A percentile compares a stretch with the other conserved stretches of the same genome.
Evolutionary conservation across 805 yeast genomes (phyloP).

Genomic region (Candida silvicultrix): DNA sequence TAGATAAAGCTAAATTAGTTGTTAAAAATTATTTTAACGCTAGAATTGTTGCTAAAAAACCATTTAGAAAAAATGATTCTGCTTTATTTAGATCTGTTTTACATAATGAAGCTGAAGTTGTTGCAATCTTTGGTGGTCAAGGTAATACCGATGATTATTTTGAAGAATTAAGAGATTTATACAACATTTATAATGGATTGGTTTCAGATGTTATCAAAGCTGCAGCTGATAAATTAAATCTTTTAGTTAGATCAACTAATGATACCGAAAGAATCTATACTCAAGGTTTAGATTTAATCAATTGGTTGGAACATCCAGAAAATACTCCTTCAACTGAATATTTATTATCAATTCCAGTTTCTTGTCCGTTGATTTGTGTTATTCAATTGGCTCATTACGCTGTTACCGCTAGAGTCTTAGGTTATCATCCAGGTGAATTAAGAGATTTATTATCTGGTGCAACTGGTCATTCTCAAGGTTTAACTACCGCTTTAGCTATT

Average conservation of each 20-base stretch:
- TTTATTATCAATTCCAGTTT: constrained; percentile 83
- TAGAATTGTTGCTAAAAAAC: constrained; percentile 41
- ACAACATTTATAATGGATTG: constrained; percentile 70
- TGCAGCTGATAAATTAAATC: constrained; percentile 62
- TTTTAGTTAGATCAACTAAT: constrained; percentile 62
- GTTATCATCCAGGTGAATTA: constrained; percentile 85
- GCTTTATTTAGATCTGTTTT: constrained; percentile 62
- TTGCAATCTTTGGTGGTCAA: constrained; percentile 97
- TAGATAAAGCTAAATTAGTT: constrained; percentile 63
- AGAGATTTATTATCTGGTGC: constrained; percentile 64
- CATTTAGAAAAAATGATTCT: constrained; percentile 43
- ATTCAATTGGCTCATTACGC: constrained; percentile 93
- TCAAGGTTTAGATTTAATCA: constrained; percentile 83
- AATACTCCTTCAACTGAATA: constrained; percentile 87
- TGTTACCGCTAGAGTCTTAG: constrained; percentile 77
- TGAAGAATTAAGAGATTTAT: constrained; percentile 87
- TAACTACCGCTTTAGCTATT: constrained; percentile 88
- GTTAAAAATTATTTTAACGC: constrained; percentile 75
- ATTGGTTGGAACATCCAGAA: constrained; percentile 83
- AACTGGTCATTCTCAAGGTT: constrained; percentile 88
- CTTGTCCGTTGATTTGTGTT: constrained; percentile 95
- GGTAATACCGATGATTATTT: constrained; percentile 98
- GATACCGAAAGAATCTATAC: constrained; percentile 85
- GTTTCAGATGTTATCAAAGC: constrained; percentile 63
- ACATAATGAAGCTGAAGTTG: constrained; percentile 52